Evolutionary conservation across 2,329 filamentous ascomycete species (phyloP), one percentile per base, ranked within the genome.

Genomic region (Helotiales sp.): DNA sequence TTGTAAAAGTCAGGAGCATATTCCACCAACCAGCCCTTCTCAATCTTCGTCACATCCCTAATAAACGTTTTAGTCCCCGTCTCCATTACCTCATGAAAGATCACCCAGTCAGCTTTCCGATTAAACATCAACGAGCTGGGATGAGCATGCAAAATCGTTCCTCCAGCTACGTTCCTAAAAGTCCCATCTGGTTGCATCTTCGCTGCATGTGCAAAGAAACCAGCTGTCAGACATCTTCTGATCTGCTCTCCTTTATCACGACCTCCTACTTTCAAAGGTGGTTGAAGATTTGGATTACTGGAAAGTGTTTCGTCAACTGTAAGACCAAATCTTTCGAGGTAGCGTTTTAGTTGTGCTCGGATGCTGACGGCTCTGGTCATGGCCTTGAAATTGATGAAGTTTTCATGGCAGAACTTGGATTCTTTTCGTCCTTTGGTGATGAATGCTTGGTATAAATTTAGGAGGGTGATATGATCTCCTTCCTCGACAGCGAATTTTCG

Each of bases 41-140:
- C 90, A 67, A 98, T 90, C 76, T 91, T 95, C n/a, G 88, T 95
- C 58, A 98, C 78, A 73, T 98, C 93, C 55, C 91, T 81, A 67
- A 99, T 96, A 71, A 88, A 98, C 0, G 84, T 92, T 79, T 98
- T 98, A 63, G 84, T 85, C 9, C 88, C 85, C 4, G 90, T 96
- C 76, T 98, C 91, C 80, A 96, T 85, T 34, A 96, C 85, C 75
- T 97, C 93, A 67, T 96, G 89, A 70, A 97, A 99, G 31, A 99
- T 83, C 9, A 98, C 92, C 92, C 93, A 98, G 63, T 97, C 92
- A 10, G 91, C 91, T 77, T 96, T 97, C 56, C 93, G 86, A 73
- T 96, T 96, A 78, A 98, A 98, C 86, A 98, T 91, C 65, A 98
- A 76, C 36, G 90, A 96, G 69, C 86, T 96, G 0, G 95, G 95